Percentiles rank a stretch among this genome's conserved stretches.
Evolutionary conservation across 2,329 filamentous ascomycete species (phyloP).

Genomic region (Cladophialophora carrionii): DNA sequence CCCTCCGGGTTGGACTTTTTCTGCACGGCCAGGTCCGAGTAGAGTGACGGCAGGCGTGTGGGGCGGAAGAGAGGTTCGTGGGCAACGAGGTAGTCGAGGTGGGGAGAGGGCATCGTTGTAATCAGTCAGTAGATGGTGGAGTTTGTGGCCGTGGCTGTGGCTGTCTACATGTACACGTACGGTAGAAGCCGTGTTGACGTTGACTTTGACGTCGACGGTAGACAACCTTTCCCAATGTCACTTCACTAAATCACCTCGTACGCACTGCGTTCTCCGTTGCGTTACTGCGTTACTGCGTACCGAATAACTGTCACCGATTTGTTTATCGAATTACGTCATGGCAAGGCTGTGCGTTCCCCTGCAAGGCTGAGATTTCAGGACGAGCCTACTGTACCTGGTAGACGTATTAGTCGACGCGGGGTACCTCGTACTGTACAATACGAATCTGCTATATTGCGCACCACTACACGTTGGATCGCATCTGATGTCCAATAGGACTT

Average conservation of each 20-base stretch:
- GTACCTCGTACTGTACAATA: background rate
- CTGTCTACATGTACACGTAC: no score
- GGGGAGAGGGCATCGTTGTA: background rate
- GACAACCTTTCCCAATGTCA: background rate
- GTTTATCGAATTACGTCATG: slow-evolving; percentile 5
- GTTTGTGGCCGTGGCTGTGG: background rate
- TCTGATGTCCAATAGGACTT: background rate
- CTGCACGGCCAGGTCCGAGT: slow-evolving; percentile 81
- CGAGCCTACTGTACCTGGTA: no score
- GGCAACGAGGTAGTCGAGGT: slow-evolving; percentile 37
- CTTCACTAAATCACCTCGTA: background rate
- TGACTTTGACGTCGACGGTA: background rate
- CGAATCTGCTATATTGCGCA: background rate
- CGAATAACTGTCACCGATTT: background rate
- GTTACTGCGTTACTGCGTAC: background rate
- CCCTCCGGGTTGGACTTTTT: slow-evolving; percentile 79
- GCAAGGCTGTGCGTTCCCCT: background rate
- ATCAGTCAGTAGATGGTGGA: no score
- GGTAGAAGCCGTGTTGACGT: background rate
- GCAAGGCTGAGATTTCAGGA: background rate
- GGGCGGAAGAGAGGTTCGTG: slow-evolving; percentile 44
- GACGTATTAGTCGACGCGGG: no score
- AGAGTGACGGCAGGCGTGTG: slow-evolving; percentile 79
- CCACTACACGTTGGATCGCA: background rate
- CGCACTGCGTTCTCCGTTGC: no score